Percentiles rank a stretch among this genome's conserved stretches.
phyloP scores from a whole-genome alignment of 441 rosid genomes.

The Corymbia citriodora region DNA sequence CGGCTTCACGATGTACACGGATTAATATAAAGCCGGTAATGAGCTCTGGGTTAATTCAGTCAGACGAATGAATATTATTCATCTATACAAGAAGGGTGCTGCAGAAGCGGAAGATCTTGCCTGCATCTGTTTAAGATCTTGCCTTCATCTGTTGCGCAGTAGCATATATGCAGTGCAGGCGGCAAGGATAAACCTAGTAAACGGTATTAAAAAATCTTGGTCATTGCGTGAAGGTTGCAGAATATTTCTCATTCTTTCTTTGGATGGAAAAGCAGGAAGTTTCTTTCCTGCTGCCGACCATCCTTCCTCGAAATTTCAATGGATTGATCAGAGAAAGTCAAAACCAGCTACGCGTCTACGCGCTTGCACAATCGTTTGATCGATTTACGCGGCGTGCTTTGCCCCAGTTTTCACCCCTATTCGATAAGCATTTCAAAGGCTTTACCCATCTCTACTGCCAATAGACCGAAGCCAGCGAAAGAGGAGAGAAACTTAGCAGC shows the following conservation, averaged over 20 bases:
- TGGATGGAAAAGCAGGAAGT: background rate
- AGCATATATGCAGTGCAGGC: background rate
- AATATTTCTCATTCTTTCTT: background rate
- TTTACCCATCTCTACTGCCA: background rate
- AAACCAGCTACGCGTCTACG: background rate
- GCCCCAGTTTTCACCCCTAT: background rate
- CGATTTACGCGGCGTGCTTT: background rate
- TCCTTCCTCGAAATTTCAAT: background rate
- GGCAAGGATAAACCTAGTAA: background rate
- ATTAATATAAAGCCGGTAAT: background rate
- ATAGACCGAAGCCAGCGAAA: background rate
- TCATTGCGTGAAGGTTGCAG: background rate
- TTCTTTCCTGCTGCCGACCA: background rate
- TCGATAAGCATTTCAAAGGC: background rate
- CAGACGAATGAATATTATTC: background rate
- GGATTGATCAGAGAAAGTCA: background rate
- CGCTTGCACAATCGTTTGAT: background rate
- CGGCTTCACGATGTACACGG: background rate
- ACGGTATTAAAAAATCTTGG: background rate
- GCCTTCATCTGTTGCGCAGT: background rate
- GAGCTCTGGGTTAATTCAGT: background rate
- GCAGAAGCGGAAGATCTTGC: background rate
- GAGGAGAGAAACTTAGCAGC: background rate
- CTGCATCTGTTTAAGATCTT: background rate
- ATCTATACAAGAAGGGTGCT: background rate